These are phyloP conservation scores for Saccharomycopsis hybrid DNA, from an alignment of 1,139 yeast genomes.

Conservation along the genomic window DNA sequence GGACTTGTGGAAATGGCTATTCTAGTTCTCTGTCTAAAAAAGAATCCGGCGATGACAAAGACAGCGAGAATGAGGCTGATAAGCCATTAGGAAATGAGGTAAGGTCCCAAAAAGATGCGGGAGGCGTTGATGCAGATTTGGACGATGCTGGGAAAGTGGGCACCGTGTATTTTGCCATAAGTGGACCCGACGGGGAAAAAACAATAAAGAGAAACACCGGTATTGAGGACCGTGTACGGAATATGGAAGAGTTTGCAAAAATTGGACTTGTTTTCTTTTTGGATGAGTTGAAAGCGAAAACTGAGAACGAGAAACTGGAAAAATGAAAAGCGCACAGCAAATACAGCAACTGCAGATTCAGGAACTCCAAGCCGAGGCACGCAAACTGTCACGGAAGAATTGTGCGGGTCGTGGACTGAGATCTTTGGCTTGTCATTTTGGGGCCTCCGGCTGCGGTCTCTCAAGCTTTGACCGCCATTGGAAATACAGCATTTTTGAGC, in stretches of 20 bases:
- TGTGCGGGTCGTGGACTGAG: too few relatives aligned
- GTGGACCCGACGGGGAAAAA: conserved; percentile 57
- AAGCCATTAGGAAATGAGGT: not conserved
- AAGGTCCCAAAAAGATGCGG: too few relatives aligned
- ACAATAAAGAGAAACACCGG: conserved; percentile 46
- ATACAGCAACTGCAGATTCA: too few relatives aligned
- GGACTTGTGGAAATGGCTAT: conserved; percentile 10
- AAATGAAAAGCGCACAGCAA: conserved; percentile 25
- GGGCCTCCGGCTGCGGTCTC: too few relatives aligned
- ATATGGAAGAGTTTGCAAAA: conserved; percentile 72
- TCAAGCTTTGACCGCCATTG: too few relatives aligned
- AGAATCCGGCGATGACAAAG: conserved; percentile 22
- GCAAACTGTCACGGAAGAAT: too few relatives aligned
- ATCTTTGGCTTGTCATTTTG: too few relatives aligned
- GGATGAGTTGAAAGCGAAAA: conserved; percentile 30
- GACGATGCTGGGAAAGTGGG: conserved; percentile 40
- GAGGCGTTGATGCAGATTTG: too few relatives aligned
- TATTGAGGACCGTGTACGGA: conserved; percentile 44
- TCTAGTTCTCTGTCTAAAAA: conserved; percentile 10
- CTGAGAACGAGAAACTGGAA: too few relatives aligned
- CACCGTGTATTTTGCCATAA: conserved; percentile 62
- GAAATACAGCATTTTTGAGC: too few relatives aligned
- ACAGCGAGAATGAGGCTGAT: conserved; percentile 18
- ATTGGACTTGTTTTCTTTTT: conserved; percentile 58
- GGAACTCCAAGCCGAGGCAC: too few relatives aligned